Percentiles rank a stretch among this genome's conserved stretches.
Evolutionary conservation across 2,329 filamentous ascomycete species (phyloP).

Genomic region (Stagonosporopsis chrysanthemi): DNA sequence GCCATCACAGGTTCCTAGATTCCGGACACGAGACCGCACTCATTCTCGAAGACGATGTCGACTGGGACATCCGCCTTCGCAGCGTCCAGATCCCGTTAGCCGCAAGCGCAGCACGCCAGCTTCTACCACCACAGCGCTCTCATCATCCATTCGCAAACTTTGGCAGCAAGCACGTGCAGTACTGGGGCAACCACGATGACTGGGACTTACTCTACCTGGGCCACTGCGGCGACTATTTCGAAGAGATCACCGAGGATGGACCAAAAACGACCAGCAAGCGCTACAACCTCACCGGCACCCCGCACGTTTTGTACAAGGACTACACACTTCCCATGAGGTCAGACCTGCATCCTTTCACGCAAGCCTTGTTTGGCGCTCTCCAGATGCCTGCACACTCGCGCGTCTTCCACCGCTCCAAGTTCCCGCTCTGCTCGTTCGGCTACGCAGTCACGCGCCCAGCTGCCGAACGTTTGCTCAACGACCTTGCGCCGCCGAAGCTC

Average conservation of each 20-base stretch:
- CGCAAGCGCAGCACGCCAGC: conserved; percentile 50
- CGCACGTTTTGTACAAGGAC: conserved; percentile 49
- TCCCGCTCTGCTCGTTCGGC: conserved; percentile 56
- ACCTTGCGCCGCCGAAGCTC: conserved; percentile 48
- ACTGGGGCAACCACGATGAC: conserved; percentile 50
- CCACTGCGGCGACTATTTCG: conserved; percentile 55
- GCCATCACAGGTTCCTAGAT: conserved; percentile 49
- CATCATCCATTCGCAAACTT: conserved; percentile 24
- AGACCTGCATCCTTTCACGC: conserved; percentile 52
- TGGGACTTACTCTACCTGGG: conserved; percentile 57
- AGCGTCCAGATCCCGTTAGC: conserved; percentile 53
- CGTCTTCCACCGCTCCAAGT: conserved; percentile 52
- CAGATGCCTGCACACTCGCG: conserved; percentile 48
- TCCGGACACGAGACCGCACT: conserved; percentile 53
- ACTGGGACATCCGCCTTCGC: conserved; percentile 56
- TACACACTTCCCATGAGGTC: conserved; percentile 46
- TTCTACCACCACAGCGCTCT: conserved; percentile 42
- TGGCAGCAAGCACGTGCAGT: conserved; percentile 40
- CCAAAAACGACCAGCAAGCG: conserved; percentile 29
- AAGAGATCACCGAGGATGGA: conserved; percentile 43
- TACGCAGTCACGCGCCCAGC: conserved; percentile 53
- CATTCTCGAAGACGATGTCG: conserved; percentile 56
- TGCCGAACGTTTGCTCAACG: conserved; percentile 49
- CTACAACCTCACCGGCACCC: conserved; percentile 42
- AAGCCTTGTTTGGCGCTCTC: conserved; percentile 46